Evolutionary conservation across 2,329 filamentous ascomycete genomes (phyloP).

Genomic region (Fusarium pininemorale): DNA sequence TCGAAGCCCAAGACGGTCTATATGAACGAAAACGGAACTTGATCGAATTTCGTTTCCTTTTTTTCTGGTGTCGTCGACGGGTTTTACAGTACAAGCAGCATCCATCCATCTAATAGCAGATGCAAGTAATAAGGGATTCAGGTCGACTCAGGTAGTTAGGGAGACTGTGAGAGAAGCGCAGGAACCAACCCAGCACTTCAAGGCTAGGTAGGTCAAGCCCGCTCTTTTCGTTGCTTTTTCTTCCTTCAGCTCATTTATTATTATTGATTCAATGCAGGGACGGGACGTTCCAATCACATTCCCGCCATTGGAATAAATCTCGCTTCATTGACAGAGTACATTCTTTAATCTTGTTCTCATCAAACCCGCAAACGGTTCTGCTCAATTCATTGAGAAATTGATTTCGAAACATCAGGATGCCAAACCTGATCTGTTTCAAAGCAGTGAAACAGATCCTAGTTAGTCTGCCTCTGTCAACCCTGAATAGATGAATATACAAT

Average conservation of each 20-base stretch:
- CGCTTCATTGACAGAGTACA: neutral
- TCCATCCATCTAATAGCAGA: neutral
- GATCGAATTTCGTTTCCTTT: neutral
- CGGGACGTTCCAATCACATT: neutral
- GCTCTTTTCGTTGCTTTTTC: neutral
- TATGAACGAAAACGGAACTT: neutral
- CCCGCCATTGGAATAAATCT: neutral
- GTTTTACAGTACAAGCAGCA: neutral
- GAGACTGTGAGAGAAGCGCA: neutral
- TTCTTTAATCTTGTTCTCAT: neutral
- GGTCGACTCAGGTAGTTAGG: neutral
- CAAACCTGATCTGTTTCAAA: constrained; percentile 8
- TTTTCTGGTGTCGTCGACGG: neutral
- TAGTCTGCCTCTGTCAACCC: neutral
- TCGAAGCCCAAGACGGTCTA: constrained; percentile 5
- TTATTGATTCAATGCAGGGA: neutral
- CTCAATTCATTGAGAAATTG: neutral
- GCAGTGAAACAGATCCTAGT: constrained; percentile 22
- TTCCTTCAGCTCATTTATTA: neutral
- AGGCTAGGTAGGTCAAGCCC: neutral
- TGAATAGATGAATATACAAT: constrained; percentile 2
- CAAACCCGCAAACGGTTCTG: neutral
- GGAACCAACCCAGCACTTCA: neutral
- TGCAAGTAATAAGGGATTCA: neutral
- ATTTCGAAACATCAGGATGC: neutral